Conservation (phyloP, 1,284 basidiomycete genomes). For the Ustilago nuda region DNA sequence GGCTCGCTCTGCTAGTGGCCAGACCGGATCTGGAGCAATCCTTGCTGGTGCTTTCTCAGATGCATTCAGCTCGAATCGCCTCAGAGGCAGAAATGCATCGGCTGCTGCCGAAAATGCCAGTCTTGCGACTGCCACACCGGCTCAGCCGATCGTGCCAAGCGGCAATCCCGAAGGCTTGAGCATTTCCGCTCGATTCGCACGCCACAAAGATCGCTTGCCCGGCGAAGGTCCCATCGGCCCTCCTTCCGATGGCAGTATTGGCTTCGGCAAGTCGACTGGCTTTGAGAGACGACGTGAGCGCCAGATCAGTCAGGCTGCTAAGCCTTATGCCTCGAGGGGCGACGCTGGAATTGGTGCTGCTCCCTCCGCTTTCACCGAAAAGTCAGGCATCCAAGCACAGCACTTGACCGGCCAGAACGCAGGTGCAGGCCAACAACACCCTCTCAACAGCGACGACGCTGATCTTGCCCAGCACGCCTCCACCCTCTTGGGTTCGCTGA, state of each 20-base stretch:
- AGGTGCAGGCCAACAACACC: conserved; percentile 13
- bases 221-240: conserved; percentile 65
- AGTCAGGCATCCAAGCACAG: neutral
- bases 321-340: conserved; percentile 1
- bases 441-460: conserved; percentile 34
- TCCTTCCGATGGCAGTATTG: conserved; percentile 60
- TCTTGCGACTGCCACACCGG: conserved; percentile 13
- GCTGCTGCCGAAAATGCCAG: conserved; percentile 19
- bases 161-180: conserved; percentile 45
- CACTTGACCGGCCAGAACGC: conserved; percentile 3
- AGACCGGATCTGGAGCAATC: conserved; percentile 2
- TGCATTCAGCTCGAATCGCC: conserved; percentile 51
- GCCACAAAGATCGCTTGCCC: conserved; percentile 55
- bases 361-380: conserved; percentile 12
- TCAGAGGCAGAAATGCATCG: conserved; percentile 24
- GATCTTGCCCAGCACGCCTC: conserved; percentile 56
- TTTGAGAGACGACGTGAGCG: conserved; percentile 52
- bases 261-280: conserved; percentile 57
- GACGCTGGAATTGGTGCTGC: conserved; percentile 9
- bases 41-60: conserved; percentile 31
- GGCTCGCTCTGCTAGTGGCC: conserved; percentile 23
- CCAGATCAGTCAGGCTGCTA: conserved; percentile 34
- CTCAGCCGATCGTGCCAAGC: conserved; percentile 46
- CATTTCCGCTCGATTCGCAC: conserved; percentile 48
- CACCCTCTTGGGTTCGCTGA: conserved; percentile 51